These are phyloP conservation scores for Scedosporium apiospermum DNA, from an alignment of 2,329 filamentous ascomycete species.

Conservation along the genomic window DNA sequence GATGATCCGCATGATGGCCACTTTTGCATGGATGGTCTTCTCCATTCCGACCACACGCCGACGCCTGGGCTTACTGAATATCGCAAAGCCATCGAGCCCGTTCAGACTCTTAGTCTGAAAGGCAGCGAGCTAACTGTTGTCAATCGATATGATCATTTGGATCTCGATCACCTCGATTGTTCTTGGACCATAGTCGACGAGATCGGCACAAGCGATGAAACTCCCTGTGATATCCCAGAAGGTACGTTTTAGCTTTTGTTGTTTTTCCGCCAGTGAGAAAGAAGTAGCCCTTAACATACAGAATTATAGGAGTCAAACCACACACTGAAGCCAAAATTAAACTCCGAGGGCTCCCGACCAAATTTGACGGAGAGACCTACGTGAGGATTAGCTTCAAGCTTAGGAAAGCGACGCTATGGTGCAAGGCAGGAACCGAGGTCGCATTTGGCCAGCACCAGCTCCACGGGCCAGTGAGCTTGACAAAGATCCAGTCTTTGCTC, in stretches of 20 bases:
- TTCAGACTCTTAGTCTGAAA: slow-evolving; percentile 37
- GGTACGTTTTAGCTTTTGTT: slow-evolving; percentile 17
- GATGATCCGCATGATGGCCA: slow-evolving; percentile 50
- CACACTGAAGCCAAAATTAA: slow-evolving; percentile 26
- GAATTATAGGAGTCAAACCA: slow-evolving; percentile 28
- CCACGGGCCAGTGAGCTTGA: slow-evolving; percentile 20
- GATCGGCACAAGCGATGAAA: slow-evolving; percentile 14
- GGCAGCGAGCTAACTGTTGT: slow-evolving; percentile 33
- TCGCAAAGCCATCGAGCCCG: slow-evolving; percentile 49
- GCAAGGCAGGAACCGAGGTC: slow-evolving; percentile 37
- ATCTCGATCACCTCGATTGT: slow-evolving; percentile 38
- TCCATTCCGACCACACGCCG: slow-evolving; percentile 37
- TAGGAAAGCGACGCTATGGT: slow-evolving; percentile 38
- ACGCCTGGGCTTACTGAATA: slow-evolving; percentile 44
- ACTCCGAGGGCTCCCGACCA: slow-evolving; percentile 19
- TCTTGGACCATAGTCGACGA: slow-evolving; percentile 32
- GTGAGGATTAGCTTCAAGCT: slow-evolving; percentile 38
- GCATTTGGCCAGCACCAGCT: slow-evolving; percentile 39
- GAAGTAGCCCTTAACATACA: background rate
- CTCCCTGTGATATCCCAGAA: slow-evolving; percentile 29
- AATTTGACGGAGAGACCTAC: slow-evolving; percentile 27
- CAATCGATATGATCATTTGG: slow-evolving; percentile 46
- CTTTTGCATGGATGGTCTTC: slow-evolving; percentile 49
- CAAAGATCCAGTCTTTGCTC: slow-evolving; percentile 7
- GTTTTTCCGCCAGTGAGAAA: background rate